Conservation (phyloP, 208 protist species). For the Endotrypanum monterogeii region DNA sequence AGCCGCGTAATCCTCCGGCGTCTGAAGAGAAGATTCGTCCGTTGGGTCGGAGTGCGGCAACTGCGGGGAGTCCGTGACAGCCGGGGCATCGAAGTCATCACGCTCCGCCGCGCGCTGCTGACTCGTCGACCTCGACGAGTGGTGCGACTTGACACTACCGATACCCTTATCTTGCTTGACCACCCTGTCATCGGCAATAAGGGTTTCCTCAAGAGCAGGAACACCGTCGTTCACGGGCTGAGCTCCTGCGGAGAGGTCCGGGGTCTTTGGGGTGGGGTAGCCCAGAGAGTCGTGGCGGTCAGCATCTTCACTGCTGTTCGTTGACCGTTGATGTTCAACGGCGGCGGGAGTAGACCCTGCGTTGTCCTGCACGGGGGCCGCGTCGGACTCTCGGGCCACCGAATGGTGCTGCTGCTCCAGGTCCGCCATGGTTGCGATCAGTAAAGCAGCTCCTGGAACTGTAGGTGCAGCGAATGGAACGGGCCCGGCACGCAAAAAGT, state of each 20-base stretch:
- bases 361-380: constrained; percentile 32
- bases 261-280: constrained; percentile 10
- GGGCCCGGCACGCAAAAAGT: neutral
- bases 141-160: constrained; percentile 10
- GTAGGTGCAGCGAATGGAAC: neutral
- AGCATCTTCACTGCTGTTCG: constrained; percentile 10
- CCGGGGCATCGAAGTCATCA: neutral
- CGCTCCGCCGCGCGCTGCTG: neutral
- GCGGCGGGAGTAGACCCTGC: constrained; percentile 34
- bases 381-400: constrained; percentile 18
- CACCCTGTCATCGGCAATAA: neutral
- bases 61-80: neutral
- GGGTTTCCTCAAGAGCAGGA: constrained; percentile 6
- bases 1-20: constrained; percentile 18
- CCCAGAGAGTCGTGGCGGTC: constrained; percentile 10
- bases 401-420: constrained; percentile 2
- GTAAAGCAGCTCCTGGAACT: neutral
- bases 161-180: constrained; percentile 20
- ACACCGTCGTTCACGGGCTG: constrained; percentile 16
- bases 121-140: neutral
- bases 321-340: constrained; percentile 34
- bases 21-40: neutral
- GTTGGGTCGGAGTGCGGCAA: neutral
- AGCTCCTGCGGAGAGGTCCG: neutral
- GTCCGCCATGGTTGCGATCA: constrained; percentile 6